Evolutionary conservation across 1,139 yeast species (phyloP).

Genomic region (Debaryomycetaceae sp.): DNA sequence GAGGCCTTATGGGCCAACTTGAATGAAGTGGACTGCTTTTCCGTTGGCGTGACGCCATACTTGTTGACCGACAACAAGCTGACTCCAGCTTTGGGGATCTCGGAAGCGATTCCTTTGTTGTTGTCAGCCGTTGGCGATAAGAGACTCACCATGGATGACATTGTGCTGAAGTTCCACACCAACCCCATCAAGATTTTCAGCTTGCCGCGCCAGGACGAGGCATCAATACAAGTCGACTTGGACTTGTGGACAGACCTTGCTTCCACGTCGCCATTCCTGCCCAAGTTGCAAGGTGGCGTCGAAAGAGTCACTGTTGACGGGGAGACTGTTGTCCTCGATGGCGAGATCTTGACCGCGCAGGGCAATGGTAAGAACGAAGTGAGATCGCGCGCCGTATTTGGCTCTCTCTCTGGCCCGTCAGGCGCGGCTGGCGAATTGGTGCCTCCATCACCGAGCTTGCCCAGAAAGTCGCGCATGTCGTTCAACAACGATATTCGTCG

Average conservation of each 20-base stretch:
- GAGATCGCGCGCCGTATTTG: slow-evolving; percentile 37
- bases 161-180: slow-evolving; percentile 69
- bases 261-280: slow-evolving; percentile 15
- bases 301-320: slow-evolving; percentile 81
- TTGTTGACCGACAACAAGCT: slow-evolving; percentile 62
- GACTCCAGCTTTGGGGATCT: slow-evolving; percentile 70
- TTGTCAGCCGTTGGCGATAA: slow-evolving; percentile 76
- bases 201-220: slow-evolving; percentile 68
- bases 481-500: slow-evolving; percentile 39
- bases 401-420: slow-evolving; percentile 30
- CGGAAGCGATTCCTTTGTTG: slow-evolving; percentile 78
- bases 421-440: slow-evolving; percentile 12
- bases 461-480: slow-evolving; percentile 44
- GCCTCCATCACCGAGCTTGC: slow-evolving; percentile 45
- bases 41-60: slow-evolving; percentile 79
- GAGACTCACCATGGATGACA: slow-evolving; percentile 67
- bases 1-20: slow-evolving; percentile 77
- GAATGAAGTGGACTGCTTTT: slow-evolving; percentile 75
- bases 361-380: slow-evolving; percentile 60
- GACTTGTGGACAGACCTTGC: slow-evolving; percentile 34
- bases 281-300: slow-evolving; percentile 66
- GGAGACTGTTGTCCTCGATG: slow-evolving; percentile 82
- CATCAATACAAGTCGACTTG: slow-evolving; percentile 75
- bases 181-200: slow-evolving; percentile 82
- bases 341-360: slow-evolving; percentile 54